phyloP scores from a whole-genome alignment of 2,329 filamentous ascomycete genomes.

The Fusarium sp. region DNA sequence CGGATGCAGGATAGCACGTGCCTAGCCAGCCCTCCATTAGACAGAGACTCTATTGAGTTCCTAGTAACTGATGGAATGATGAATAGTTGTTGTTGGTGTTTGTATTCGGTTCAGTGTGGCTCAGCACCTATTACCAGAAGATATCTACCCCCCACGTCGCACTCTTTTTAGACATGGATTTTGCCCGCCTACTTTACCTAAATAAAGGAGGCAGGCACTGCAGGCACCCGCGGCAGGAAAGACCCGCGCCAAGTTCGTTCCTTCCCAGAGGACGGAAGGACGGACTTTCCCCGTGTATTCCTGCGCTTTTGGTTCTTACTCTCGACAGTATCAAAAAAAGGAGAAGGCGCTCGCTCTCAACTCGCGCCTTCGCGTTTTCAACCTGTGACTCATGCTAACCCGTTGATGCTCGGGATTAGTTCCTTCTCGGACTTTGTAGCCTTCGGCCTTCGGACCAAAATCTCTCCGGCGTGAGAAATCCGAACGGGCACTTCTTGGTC shows the following conservation, averaged over 20 bases:
- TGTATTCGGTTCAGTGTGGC: not conserved
- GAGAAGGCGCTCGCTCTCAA: not conserved
- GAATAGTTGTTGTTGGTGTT: not conserved
- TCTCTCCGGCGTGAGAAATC: constrained; percentile 30
- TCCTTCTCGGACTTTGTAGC: constrained; percentile 33
- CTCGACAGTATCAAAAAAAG: not conserved
- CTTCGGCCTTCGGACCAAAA: constrained; percentile 43
- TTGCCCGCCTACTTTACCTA: not conserved
- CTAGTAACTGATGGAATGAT: not conserved
- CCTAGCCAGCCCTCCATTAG: not conserved
- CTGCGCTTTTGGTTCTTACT: constrained; percentile 13
- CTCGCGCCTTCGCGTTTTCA: constrained; percentile 19
- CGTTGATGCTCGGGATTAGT: not conserved
- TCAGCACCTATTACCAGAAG: not conserved
- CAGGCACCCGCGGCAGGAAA: not conserved
- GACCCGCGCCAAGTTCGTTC: not conserved
- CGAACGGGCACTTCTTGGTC: constrained; percentile 10
- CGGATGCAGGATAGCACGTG: not conserved
- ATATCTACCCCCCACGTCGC: not conserved
- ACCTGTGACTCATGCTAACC: constrained; percentile 36
- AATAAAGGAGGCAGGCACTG: not conserved
- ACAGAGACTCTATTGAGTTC: not conserved
- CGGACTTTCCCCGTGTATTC: not conserved
- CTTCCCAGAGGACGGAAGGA: not conserved
- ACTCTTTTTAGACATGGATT: not conserved